Conservation (phyloP, 2,329 filamentous ascomycete species). For the Stemphylium vesicarium region DNA sequence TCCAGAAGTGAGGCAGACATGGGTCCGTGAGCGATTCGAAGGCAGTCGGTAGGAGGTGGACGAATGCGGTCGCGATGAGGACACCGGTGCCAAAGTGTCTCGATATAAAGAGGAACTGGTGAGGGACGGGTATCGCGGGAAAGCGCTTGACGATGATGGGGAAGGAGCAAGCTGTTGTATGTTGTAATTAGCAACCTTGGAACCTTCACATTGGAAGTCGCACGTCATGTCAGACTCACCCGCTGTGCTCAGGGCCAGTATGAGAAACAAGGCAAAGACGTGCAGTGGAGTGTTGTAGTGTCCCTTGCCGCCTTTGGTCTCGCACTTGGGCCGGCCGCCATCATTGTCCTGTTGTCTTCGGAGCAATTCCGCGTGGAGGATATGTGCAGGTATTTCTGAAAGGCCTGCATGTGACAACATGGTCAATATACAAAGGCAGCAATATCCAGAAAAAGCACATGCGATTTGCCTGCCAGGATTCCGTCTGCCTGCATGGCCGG, state of each 20-base stretch:
- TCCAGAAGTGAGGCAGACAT: constrained; percentile 51
- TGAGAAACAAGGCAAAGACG: constrained; percentile 64
- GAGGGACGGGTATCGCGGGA: constrained; percentile 46
- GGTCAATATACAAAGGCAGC: constrained; percentile 22
- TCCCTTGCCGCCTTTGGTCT: constrained; percentile 55
- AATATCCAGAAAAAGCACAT: background rate
- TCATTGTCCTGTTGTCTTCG: constrained; percentile 54
- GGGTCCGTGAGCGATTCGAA: constrained; percentile 49
- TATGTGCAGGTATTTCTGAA: constrained; percentile 48
- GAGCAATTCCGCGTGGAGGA: constrained; percentile 58
- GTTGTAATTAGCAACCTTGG: constrained; percentile 25
- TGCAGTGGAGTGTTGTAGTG: constrained; percentile 63
- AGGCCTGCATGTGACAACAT: constrained; percentile 24
- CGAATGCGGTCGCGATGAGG: constrained; percentile 50
- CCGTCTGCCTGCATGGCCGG: constrained; percentile 27
- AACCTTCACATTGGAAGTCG: background rate
- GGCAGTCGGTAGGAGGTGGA: constrained; percentile 51
- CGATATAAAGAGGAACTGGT: constrained; percentile 50
- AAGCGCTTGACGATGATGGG: constrained; percentile 50
- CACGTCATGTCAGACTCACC: constrained; percentile 45
- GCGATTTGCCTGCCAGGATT: constrained; percentile 27
- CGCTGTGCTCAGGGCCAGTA: constrained; percentile 61
- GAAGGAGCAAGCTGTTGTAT: constrained; percentile 48
- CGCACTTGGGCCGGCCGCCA: constrained; percentile 57
- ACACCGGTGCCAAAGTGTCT: constrained; percentile 51